Percentiles rank a stretch among this genome's conserved stretches.
Conservation (phyloP, 75 land plant genomes). For the Pinus taeda region DNA sequence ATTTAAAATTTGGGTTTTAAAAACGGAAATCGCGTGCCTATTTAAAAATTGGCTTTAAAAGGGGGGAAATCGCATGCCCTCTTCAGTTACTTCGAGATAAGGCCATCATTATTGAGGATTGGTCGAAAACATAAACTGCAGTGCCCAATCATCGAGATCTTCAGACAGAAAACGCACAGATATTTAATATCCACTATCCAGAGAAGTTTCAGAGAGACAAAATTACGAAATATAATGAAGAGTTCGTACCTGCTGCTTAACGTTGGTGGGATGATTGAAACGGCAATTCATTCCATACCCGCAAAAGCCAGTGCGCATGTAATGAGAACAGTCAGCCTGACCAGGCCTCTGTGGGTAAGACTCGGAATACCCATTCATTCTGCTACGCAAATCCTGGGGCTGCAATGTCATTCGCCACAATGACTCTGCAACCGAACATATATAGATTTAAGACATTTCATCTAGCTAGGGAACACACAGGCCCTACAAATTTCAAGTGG, state of each 20-base stretch:
- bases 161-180: background rate
- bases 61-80: too few species aligned
- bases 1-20: too few species aligned
- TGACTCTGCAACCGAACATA: background rate
- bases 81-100: too few species aligned
- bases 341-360: constrained; percentile 78
- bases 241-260: constrained; percentile 42
- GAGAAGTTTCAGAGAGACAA: constrained; percentile 61
- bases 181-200: constrained; percentile 6
- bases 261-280: constrained; percentile 71
- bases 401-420: background rate
- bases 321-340: constrained; percentile 58
- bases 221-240: constrained; percentile 47
- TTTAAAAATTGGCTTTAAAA: too few species aligned
- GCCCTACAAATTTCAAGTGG: background rate
- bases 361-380: constrained; percentile 43
- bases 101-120: background rate
- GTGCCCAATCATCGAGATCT: constrained; percentile 15
- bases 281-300: constrained; percentile 68
- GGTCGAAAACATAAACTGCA: background rate
- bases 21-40: too few species aligned
- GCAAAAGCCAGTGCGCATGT: constrained; percentile 72
- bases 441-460: background rate
- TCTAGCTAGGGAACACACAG: background rate
- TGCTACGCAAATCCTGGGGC: background rate